Conservation (phyloP, 208 protist species). For the Leishmania mexicana region DNA sequence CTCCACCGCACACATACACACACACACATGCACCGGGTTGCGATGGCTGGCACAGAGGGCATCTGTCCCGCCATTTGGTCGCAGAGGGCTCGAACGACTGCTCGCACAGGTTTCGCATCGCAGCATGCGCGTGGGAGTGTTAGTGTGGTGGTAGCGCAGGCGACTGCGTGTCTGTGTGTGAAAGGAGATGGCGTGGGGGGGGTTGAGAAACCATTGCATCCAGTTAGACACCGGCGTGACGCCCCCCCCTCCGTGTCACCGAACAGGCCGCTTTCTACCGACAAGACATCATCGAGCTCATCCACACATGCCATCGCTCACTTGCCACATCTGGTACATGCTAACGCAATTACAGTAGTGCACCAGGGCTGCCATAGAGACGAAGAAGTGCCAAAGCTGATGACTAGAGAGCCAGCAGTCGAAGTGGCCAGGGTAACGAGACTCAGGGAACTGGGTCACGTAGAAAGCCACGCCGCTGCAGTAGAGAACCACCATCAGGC, state of each 20-base stretch:
- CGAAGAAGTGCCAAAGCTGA: constrained; percentile 85
- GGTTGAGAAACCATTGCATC: not conserved
- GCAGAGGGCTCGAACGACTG: not conserved
- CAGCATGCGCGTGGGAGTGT: not conserved
- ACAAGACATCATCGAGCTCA: not conserved
- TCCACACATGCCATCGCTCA: constrained; percentile 36
- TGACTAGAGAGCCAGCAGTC: constrained; percentile 73
- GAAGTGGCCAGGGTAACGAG: constrained; percentile 68
- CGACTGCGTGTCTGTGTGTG: not conserved
- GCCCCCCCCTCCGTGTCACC: not conserved
- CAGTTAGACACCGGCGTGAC: not conserved
- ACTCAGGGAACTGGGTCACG: constrained; percentile 74
- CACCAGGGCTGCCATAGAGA: constrained; percentile 65
- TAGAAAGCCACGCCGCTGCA: constrained; percentile 75
- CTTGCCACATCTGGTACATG: constrained; percentile 69
- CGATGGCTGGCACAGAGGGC: not conserved
- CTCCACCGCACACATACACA: not conserved
- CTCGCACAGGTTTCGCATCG: not conserved
- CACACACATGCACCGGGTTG: not conserved
- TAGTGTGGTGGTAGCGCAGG: not conserved
- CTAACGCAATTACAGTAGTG: constrained; percentile 75
- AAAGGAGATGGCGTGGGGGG: not conserved
- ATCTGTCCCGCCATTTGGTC: not conserved
- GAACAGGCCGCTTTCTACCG: not conserved
- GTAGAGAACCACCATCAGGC: constrained; percentile 75